Percentiles rank a stretch among this genome's conserved stretches.
These are phyloP conservation scores for Sporothrix euskadiensis DNA, from an alignment of 2,329 filamentous ascomycete genomes.

Conservation along the genomic window DNA sequence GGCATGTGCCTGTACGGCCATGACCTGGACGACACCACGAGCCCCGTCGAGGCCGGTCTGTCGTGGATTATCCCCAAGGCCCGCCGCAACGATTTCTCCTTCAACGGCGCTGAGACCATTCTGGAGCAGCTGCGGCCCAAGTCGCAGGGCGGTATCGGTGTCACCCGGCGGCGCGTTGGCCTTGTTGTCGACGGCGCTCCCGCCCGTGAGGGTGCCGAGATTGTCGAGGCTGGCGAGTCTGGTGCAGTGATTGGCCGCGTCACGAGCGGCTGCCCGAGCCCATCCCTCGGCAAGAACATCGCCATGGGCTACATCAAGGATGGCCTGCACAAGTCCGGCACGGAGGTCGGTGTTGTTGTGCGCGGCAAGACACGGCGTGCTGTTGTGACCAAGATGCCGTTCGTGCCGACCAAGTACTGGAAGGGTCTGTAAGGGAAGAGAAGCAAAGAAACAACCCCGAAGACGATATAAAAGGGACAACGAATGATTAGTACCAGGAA, in stretches of 20 bases:
- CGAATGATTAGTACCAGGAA: neutral
- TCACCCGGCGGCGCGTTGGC: conserved; percentile 73
- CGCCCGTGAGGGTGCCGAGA: conserved; percentile 82
- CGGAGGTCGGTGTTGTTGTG: conserved; percentile 75
- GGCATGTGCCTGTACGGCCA: conserved; percentile 99
- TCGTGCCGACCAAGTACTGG: conserved; percentile 77
- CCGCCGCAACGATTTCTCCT: conserved; percentile 65
- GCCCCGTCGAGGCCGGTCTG: conserved; percentile 58
- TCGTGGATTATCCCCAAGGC: conserved; percentile 83
- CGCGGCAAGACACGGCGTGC: conserved; percentile 75
- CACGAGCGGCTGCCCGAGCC: conserved; percentile 88
- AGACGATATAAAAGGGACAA: neutral
- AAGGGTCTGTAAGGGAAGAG: conserved; percentile 41
- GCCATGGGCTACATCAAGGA: conserved; percentile 91
- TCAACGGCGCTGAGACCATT: conserved; percentile 80
- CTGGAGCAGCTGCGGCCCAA: conserved; percentile 72
- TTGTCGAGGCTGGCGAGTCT: conserved; percentile 53
- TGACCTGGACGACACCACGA: conserved; percentile 79
- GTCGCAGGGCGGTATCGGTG: conserved; percentile 69
- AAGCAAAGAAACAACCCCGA: neutral
- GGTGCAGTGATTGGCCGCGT: conserved; percentile 66
- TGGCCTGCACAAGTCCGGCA: conserved; percentile 80
- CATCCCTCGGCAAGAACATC: conserved; percentile 84
- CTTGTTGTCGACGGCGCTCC: conserved; percentile 82
- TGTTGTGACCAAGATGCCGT: conserved; percentile 84